Evolutionary conservation across 2,329 filamentous ascomycete species (phyloP).

Genomic region (Fusarium secorum): DNA sequence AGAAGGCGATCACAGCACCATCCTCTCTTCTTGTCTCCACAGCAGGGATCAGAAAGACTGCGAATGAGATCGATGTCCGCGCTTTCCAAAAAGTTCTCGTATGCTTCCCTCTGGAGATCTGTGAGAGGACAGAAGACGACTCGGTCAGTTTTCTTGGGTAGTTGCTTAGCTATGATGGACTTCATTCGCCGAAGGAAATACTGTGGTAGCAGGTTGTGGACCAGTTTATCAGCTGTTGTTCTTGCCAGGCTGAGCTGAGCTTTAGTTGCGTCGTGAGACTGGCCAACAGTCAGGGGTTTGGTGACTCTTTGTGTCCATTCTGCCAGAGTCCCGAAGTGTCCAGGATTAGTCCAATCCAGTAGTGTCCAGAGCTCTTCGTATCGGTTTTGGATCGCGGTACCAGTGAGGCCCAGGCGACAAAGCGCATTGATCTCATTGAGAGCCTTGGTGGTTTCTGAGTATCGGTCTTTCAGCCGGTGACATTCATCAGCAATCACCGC

Average conservation of each 20-base stretch:
- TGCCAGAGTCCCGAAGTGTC: slow-evolving; percentile 66
- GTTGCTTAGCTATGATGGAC: slow-evolving; percentile 85
- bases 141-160: slow-evolving; percentile 92
- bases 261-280: slow-evolving; percentile 89
- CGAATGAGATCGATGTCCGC: slow-evolving; percentile 75
- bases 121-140: slow-evolving; percentile 96
- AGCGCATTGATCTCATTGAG: slow-evolving; percentile 92
- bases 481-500: slow-evolving; percentile 95
- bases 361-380: slow-evolving; percentile 98
- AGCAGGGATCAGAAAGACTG: slow-evolving; percentile 71
- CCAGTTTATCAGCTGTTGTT: slow-evolving; percentile 82
- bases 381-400: slow-evolving; percentile 96
- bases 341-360: slow-evolving; percentile 95
- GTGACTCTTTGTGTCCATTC: slow-evolving; percentile 84
- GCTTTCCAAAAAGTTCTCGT: slow-evolving; percentile 78
- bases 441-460: slow-evolving; percentile 79
- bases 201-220: slow-evolving; percentile 83
- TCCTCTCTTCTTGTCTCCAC: slow-evolving; percentile 70
- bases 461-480: slow-evolving; percentile 83
- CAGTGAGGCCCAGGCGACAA: slow-evolving; percentile 91
- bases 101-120: slow-evolving; percentile 79
- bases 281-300: slow-evolving; percentile 82
- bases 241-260: slow-evolving; percentile 83
- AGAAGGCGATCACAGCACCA: slow-evolving; percentile 78
- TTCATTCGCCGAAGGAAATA: slow-evolving; percentile 96